phyloP scores from a whole-genome alignment of 768 basidiomycete genomes.

The Favolaschia claudopus region DNA sequence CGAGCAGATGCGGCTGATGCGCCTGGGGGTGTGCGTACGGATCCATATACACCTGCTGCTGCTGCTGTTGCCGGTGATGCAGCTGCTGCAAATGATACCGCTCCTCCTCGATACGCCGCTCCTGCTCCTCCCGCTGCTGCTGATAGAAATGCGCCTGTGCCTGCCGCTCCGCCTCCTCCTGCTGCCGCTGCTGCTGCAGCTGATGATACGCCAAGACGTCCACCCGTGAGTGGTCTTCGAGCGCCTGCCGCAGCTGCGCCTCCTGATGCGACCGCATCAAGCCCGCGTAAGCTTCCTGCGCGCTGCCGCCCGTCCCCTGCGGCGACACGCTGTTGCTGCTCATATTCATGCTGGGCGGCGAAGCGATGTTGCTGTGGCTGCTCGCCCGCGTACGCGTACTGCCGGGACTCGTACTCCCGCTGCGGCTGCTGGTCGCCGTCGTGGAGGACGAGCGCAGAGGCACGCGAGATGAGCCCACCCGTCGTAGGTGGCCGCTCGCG shows the following conservation, averaged over 20 bases:
- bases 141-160: conserved; percentile 38
- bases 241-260: conserved; percentile 41
- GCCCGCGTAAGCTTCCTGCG: conserved; percentile 49
- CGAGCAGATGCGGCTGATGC: conserved; percentile 12
- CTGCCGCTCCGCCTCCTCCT: conserved; percentile 38
- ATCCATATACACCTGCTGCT: conserved; percentile 27
- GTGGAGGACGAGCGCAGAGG: conserved; percentile 59
- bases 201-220: conserved; percentile 42
- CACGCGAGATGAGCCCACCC: conserved; percentile 53
- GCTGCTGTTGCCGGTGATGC: conserved; percentile 27
- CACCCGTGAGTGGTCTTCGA: conserved; percentile 31
- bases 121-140: conserved; percentile 28
- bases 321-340: background rate
- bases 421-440: conserved; percentile 42
- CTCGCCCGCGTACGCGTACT: conserved; percentile 22
- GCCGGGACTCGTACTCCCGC: conserved; percentile 26
- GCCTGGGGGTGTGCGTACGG: conserved; percentile 24
- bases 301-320: conserved; percentile 21
- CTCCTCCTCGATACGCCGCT: conserved; percentile 39
- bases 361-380: background rate
- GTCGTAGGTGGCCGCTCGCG: conserved; percentile 51
- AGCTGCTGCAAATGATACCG: conserved; percentile 32
- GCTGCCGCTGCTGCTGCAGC: conserved; percentile 42
- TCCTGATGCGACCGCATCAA: conserved; percentile 55
- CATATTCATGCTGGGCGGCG: conserved; percentile 19